A percentile compares a stretch with the other conserved stretches of the same genome.
Conservation (phyloP, 108 stramenopile species). For the Heterococcus sp. region DNA sequence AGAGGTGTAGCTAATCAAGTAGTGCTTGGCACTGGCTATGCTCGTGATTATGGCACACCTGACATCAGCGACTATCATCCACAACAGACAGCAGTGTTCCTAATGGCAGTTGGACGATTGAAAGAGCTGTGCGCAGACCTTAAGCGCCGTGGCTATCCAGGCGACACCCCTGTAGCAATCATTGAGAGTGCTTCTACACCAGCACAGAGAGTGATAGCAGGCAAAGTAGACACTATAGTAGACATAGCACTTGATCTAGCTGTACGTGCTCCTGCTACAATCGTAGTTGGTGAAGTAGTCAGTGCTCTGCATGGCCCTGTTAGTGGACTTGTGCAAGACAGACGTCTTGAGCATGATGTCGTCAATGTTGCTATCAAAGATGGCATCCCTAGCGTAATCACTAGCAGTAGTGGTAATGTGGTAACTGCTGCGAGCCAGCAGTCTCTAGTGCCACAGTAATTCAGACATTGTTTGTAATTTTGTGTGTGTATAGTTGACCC, state of each 20-base stretch:
- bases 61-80: slow-evolving; percentile 55
- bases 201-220: slow-evolving; percentile 49
- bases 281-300: slow-evolving; percentile 50
- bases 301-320: slow-evolving; percentile 26
- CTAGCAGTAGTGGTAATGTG: neutral
- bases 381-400: neutral
- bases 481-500: too few relatives aligned
- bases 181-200: slow-evolving; percentile 60
- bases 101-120: slow-evolving; percentile 63
- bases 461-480: too few relatives aligned
- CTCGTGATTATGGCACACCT: slow-evolving; percentile 33
- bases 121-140: slow-evolving; percentile 50
- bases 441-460: too few relatives aligned
- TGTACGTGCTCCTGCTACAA: slow-evolving; percentile 43
- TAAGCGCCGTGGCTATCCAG: slow-evolving; percentile 42
- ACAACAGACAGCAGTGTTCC: slow-evolving; percentile 57
- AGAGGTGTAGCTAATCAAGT: slow-evolving; percentile 86
- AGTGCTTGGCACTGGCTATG: slow-evolving; percentile 39
- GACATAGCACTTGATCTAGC: slow-evolving; percentile 18
- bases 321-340: slow-evolving; percentile 11
- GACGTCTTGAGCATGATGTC: neutral
- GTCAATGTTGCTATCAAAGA: neutral
- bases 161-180: slow-evolving; percentile 50
- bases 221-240: slow-evolving; percentile 47
- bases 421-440: neutral